A percentile compares a stretch with the other conserved stretches of the same genome.
Evolutionary conservation across 1,139 yeast genomes (phyloP).

Genomic region (Meyerozyma smithsonii): DNA sequence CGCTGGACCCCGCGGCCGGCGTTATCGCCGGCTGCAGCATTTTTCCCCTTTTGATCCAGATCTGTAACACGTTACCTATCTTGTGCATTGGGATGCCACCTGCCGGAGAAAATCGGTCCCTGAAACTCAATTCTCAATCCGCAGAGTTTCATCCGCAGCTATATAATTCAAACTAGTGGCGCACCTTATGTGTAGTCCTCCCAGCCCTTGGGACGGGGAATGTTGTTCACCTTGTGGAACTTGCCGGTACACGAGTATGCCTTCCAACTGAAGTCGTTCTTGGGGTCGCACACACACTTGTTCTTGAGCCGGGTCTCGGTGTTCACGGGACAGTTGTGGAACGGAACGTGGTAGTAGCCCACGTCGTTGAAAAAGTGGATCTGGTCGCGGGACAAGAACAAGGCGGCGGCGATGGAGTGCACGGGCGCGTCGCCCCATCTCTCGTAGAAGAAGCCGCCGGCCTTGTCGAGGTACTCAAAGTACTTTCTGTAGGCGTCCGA

Average conservation of each 20-base stretch:
- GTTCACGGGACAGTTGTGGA: slow-evolving; percentile 73
- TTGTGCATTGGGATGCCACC: background rate
- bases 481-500: slow-evolving; percentile 61
- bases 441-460: slow-evolving; percentile 88
- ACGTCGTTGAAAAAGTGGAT: slow-evolving; percentile 78
- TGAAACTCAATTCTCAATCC: slow-evolving; percentile 2
- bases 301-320: slow-evolving; percentile 44
- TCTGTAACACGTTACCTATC: background rate
- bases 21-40: background rate
- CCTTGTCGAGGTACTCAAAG: slow-evolving; percentile 66
- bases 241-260: slow-evolving; percentile 81
- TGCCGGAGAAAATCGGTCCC: slow-evolving; percentile 2
- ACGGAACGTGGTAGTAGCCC: slow-evolving; percentile 78
- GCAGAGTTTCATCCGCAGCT: background rate
- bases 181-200: slow-evolving; percentile 39
- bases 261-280: slow-evolving; percentile 78
- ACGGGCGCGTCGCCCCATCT: slow-evolving; percentile 95
- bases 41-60: background rate
- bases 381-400: slow-evolving; percentile 61
- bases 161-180: background rate
- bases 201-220: slow-evolving; percentile 77
- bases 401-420: slow-evolving; percentile 81
- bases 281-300: slow-evolving; percentile 70
- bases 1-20: too few relatives aligned
- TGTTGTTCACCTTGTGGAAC: slow-evolving; percentile 58